phyloP scores from a whole-genome alignment of 371 early-diverging fungal genomes.

The Parasitella parasitica region DNA sequence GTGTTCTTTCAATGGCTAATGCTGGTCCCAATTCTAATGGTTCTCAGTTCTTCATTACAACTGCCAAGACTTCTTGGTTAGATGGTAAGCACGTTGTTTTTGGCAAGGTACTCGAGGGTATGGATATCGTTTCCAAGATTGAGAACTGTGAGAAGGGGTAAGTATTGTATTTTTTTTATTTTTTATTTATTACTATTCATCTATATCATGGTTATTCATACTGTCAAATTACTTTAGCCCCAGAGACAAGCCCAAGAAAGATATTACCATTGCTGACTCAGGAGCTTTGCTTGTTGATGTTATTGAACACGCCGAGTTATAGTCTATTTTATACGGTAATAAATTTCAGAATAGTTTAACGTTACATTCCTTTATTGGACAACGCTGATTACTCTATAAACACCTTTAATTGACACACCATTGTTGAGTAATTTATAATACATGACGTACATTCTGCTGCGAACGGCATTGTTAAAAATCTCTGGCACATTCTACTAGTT shows the following conservation, averaged over 20 bases:
- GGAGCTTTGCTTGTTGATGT: conserved; percentile 61
- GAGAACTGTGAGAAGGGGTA: conserved; percentile 43
- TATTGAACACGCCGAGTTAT: conserved; percentile 44
- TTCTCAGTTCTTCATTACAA: conserved; percentile 97
- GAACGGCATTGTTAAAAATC: not conserved
- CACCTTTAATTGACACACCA: not conserved
- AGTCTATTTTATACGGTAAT: conserved; percentile 2
- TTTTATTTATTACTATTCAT: not conserved
- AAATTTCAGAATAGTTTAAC: not conserved
- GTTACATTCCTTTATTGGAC: not conserved
- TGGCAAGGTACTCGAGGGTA: conserved; percentile 82
- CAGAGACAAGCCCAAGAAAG: conserved; percentile 62
- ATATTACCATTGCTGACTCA: conserved; percentile 68
- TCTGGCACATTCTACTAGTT: not conserved
- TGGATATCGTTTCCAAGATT: conserved; percentile 70
- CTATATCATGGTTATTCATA: too few relatives aligned
- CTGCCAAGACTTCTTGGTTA: conserved; percentile 75
- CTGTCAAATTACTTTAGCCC: conserved; percentile 12
- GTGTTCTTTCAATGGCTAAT: conserved; percentile 95
- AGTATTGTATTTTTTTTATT: not conserved
- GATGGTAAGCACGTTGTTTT: conserved; percentile 92
- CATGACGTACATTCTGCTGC: conserved; percentile 6
- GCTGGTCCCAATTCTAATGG: conserved; percentile 95
- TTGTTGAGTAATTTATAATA: too few relatives aligned
- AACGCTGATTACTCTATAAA: not conserved